Conservation (phyloP, 2,329 filamentous ascomycete species). For the Talaromyces verruculosus region DNA sequence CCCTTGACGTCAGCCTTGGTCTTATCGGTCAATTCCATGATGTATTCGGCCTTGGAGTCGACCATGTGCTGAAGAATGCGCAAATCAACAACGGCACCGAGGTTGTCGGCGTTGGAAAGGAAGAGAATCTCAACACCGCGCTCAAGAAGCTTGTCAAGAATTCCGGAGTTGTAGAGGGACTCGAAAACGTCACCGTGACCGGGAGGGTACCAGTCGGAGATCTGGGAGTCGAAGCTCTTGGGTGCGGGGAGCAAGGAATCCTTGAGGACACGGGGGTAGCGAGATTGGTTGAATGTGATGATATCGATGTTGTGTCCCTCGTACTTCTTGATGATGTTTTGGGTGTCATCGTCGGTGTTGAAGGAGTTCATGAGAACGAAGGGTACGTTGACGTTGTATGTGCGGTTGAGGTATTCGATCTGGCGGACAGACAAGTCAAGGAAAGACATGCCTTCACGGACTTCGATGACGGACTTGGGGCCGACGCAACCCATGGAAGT, state of each 20-base stretch:
- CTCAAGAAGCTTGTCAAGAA: conserved; percentile 92
- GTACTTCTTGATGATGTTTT: conserved; percentile 99
- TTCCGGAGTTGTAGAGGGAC: conserved; percentile 98
- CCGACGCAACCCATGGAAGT: conserved; percentile 99
- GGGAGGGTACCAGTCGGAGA: conserved; percentile 97
- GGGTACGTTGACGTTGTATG: conserved; percentile 93
- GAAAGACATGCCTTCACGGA: conserved; percentile 99
- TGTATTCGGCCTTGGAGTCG: conserved; percentile 94
- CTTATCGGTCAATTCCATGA: conserved; percentile 99
- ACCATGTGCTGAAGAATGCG: conserved; percentile 99
- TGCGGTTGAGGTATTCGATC: conserved; percentile 98
- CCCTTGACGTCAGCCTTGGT: conserved; percentile 99
- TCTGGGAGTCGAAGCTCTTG: conserved; percentile 81
- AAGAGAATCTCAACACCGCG: conserved; percentile 97
- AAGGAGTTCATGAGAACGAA: conserved; percentile 99
- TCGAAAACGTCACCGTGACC: conserved; percentile 99
- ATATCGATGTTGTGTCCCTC: conserved; percentile 99
- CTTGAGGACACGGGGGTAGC: conserved; percentile 96
- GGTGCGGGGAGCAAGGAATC: conserved; percentile 95
- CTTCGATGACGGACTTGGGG: conserved; percentile 98
- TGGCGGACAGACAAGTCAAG: conserved; percentile 96
- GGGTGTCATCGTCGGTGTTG: conserved; percentile 98
- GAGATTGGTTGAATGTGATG: conserved; percentile 98
- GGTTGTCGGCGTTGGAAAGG: conserved; percentile 98
- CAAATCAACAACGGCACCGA: conserved; percentile 95